phyloP scores from a whole-genome alignment of 2,329 filamentous ascomycete genomes.

The Aureobasidium lini region DNA sequence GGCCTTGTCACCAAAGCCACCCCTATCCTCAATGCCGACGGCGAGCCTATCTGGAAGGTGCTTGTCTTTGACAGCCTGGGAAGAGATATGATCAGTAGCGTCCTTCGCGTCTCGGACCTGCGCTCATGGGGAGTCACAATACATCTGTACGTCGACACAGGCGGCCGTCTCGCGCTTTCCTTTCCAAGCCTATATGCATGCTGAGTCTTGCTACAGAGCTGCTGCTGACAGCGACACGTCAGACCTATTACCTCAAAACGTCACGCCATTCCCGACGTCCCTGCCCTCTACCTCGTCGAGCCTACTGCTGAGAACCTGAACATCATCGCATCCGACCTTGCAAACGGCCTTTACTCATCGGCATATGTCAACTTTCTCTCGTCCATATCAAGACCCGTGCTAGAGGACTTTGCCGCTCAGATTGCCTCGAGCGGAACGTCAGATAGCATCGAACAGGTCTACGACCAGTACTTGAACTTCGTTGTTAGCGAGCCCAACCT shows the following conservation, averaged over 20 bases:
- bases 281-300: slow-evolving; percentile 93
- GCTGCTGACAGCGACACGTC: slow-evolving; percentile 16
- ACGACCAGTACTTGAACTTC: slow-evolving; percentile 96
- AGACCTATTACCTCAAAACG: slow-evolving; percentile 72
- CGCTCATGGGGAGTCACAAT: slow-evolving; percentile 92
- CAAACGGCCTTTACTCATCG: slow-evolving; percentile 81
- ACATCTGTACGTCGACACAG: slow-evolving; percentile 60
- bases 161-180: background rate
- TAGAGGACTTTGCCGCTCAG: slow-evolving; percentile 90
- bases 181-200: slow-evolving; percentile 13
- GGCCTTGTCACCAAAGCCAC: slow-evolving; percentile 60
- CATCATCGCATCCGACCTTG: slow-evolving; percentile 75
- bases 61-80: slow-evolving; percentile 90
- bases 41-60: slow-evolving; percentile 95
- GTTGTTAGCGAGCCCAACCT: slow-evolving; percentile 92
- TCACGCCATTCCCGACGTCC: slow-evolving; percentile 91
- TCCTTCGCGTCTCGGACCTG: slow-evolving; percentile 87
- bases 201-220: slow-evolving; percentile 24
- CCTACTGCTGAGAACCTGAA: slow-evolving; percentile 75
- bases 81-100: slow-evolving; percentile 92
- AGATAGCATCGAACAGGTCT: slow-evolving; percentile 86
- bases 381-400: slow-evolving; percentile 77
- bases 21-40: slow-evolving; percentile 77
- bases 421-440: slow-evolving; percentile 78
- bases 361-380: slow-evolving; percentile 97